Evolutionary conservation across 139 green algal genomes (phyloP).

Genomic region (Coelastrella sp.): DNA sequence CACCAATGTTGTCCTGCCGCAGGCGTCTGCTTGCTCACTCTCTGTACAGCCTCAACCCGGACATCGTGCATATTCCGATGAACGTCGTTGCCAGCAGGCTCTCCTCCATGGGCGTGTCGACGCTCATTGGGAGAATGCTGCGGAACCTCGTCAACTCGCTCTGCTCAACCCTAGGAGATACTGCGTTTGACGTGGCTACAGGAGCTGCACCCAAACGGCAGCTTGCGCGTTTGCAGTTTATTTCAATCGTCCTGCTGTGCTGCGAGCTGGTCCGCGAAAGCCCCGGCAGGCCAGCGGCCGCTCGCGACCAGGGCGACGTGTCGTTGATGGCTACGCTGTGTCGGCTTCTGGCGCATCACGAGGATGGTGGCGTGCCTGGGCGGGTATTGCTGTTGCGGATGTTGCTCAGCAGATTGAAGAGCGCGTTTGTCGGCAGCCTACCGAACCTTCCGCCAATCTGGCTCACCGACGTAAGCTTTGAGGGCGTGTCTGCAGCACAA

Average conservation of each 20-base stretch:
- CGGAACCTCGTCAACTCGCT: slow-evolving; percentile 20
- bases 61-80: neutral
- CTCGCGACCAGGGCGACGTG: neutral
- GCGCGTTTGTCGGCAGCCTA: too few relatives aligned
- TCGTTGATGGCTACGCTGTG: neutral
- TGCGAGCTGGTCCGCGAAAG: neutral
- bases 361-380: neutral
- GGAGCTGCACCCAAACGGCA: neutral
- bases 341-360: neutral
- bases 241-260: neutral
- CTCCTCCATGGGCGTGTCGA: neutral
- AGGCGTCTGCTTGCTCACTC: neutral
- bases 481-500: too few relatives aligned
- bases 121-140: neutral
- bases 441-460: too few relatives aligned
- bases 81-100: neutral
- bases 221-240: neutral
- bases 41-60: neutral
- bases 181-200: too few relatives aligned
- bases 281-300: too few relatives aligned
- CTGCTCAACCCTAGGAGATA: neutral
- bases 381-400: neutral
- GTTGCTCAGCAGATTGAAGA: neutral
- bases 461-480: too few relatives aligned
- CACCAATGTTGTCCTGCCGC: neutral